Base-by-base conservation (phyloP, 106 monocot genomes). In the Dioscorea alata region DNA sequence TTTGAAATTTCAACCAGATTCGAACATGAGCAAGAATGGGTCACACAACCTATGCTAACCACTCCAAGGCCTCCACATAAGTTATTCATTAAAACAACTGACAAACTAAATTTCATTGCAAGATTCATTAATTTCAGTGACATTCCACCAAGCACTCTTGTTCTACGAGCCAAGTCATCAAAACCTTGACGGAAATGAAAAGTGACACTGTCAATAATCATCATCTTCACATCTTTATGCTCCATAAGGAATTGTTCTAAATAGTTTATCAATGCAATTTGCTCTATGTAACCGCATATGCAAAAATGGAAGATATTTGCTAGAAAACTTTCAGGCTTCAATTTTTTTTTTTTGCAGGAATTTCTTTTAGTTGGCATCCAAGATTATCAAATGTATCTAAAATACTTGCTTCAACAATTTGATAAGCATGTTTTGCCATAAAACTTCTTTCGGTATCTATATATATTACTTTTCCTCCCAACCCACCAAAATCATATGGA, bases 371-470 rank as follows among this genome's bases (percentile, higher is more conserved):
- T 48, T 75, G 75, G 69, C 73, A 53, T 13, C 54, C 32, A 73
- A 79, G 77, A 28, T 52, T 79, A 57, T 80, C 74, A 58, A 80
- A 59, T 48, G 51, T 76, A 71, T 92, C 86, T 57, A 17, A 53
- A 32, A 92, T 80, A 72, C 92, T 93, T 59, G 85, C 86, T 85
- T 93, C 85, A 73, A 92, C 92, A 81, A 99, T 93, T 76, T 99
- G 89, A 68, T 76, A 79, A 71, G 90, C 97, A 77, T 92, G 92
- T 80, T 99, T 92, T 13, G 79, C 92, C 97, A 99, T 92, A 69
- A 99, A 99, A 77, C 97, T 99, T 53, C 97, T 92, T 87, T 99
- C 97, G 57, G 97, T 99, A 81, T 99, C 97, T 75, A 99, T 93
- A 69, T 99, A 99, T 75, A 99, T 73, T 69, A 90, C 97, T 83